phyloP scores from a whole-genome alignment of 352 stramenopile genomes.

The Globisporangium irregulare region DNA sequence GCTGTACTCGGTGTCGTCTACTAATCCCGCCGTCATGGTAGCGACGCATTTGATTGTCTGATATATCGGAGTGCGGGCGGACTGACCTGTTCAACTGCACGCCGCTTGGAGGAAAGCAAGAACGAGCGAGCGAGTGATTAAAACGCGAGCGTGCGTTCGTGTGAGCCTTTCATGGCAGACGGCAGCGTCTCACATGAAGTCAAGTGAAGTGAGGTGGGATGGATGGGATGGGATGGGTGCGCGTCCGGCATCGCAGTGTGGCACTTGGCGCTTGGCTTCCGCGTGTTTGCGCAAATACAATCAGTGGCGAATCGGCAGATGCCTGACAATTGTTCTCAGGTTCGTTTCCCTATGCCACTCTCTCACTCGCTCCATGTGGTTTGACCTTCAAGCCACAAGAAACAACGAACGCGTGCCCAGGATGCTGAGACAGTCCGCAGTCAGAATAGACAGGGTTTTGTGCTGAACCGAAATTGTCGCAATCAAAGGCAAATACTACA shows the following conservation, averaged over 20 bases:
- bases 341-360: background rate
- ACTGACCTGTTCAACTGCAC: background rate
- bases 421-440: background rate
- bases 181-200: background rate
- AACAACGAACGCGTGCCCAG: background rate
- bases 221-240: background rate
- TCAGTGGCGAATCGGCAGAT: background rate
- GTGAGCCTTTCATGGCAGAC: too few relatives aligned
- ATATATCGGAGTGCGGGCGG: background rate
- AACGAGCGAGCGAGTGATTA: background rate
- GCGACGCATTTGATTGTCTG: too few relatives aligned
- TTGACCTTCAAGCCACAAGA: background rate
- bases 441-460: background rate
- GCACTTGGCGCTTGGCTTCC: background rate
- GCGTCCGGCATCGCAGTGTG: background rate
- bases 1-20: background rate
- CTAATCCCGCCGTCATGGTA: background rate
- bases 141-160: too few relatives aligned
- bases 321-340: background rate
- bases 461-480: too few relatives aligned
- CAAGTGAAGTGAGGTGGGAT: too few relatives aligned
- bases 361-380: background rate
- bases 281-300: background rate
- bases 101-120: background rate
- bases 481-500: too few relatives aligned